phyloP scores from a whole-genome alignment of 306 rosid genomes.

The Acacia confusa region DNA sequence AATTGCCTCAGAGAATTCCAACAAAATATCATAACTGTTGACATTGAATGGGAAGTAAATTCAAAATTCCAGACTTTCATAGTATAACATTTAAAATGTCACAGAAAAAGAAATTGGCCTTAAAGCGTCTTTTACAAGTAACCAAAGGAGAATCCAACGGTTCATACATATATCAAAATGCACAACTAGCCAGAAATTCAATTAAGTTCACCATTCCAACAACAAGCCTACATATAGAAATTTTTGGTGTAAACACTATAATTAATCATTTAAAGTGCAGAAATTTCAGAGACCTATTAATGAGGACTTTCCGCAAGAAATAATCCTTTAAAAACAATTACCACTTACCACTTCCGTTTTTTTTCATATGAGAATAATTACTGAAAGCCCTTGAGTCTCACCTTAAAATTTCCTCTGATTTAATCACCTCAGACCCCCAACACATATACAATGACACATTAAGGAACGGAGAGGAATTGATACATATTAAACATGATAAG shows the following conservation, averaged over 20 bases:
- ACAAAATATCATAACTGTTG: conserved; percentile 84
- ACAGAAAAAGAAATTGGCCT: not conserved
- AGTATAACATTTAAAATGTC: not conserved
- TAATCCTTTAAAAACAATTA: not conserved
- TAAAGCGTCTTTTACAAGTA: not conserved
- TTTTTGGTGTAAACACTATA: not conserved
- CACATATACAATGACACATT: not conserved
- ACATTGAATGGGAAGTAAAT: conserved; percentile 41
- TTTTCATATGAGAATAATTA: not conserved
- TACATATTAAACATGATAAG: not conserved
- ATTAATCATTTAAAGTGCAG: conserved; percentile 1
- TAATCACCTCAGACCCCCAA: not conserved
- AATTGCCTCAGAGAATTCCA: conserved; percentile 86
- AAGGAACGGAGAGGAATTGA: not conserved
- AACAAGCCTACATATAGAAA: not conserved
- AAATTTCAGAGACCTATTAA: not conserved
- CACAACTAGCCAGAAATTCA: not conserved
- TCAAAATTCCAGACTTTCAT: conserved; percentile 29
- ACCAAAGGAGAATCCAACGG: not conserved
- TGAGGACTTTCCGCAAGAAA: not conserved
- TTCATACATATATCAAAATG: not conserved
- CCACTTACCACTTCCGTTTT: not conserved
- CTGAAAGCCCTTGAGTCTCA: not conserved
- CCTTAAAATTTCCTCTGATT: not conserved
- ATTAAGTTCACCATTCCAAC: not conserved